A percentile compares a stretch with the other conserved stretches of the same genome.
These are phyloP conservation scores for Senna tora DNA, from an alignment of 306 rosid genomes.

Conservation along the genomic window DNA sequence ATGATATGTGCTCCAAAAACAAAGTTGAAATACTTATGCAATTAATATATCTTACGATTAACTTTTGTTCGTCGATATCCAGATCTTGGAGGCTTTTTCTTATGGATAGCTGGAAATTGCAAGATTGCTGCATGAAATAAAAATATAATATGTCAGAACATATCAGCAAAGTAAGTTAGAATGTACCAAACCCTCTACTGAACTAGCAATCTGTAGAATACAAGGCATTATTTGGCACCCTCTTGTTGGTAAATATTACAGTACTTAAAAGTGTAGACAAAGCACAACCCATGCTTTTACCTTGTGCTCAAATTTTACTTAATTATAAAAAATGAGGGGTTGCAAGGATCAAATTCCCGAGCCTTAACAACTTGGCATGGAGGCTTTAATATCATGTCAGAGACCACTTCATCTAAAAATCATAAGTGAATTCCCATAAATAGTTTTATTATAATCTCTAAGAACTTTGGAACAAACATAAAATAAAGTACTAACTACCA, in stretches of 20 bases:
- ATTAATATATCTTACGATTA: constrained; percentile 69
- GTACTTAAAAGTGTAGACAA: background rate
- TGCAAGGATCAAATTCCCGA: background rate
- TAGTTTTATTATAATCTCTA: too few relatives aligned
- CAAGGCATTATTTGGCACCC: background rate
- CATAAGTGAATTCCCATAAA: background rate
- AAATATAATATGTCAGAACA: constrained; percentile 27
- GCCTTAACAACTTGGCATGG: background rate
- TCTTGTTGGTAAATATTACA: background rate
- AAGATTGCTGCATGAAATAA: constrained; percentile 71
- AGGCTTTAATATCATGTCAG: background rate
- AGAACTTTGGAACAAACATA: background rate
- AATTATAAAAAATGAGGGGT: background rate
- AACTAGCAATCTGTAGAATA: background rate
- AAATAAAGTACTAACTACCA: constrained; percentile 7
- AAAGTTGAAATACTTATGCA: background rate
- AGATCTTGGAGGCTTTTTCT: constrained; percentile 81
- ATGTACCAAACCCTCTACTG: constrained; percentile 30
- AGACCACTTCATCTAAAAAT: background rate
- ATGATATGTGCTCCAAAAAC: background rate
- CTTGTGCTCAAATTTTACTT: background rate
- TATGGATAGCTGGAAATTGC: constrained; percentile 81
- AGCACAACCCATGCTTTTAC: background rate
- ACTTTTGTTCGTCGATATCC: constrained; percentile 86
- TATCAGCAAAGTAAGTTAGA: constrained; percentile 6